phyloP scores from a whole-genome alignment of 345 rosid genomes.

The Salix exigua region DNA sequence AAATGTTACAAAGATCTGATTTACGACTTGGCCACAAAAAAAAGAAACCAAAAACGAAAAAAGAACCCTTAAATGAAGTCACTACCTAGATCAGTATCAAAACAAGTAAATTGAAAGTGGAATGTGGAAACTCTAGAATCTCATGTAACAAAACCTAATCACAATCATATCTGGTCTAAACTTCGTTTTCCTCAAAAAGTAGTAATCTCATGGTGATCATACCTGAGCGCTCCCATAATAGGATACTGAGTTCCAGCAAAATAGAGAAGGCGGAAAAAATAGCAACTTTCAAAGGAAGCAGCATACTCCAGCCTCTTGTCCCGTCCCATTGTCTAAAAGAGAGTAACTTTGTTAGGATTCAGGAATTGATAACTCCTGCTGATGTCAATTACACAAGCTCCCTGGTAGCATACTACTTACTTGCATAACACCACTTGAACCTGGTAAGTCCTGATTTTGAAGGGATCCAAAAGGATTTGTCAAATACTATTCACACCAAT shows the following conservation, averaged over 20 bases:
- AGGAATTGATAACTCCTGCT: constrained; percentile 6
- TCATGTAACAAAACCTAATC: too few species aligned
- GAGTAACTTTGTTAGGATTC: constrained; percentile 6
- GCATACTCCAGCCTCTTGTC: constrained; percentile 87
- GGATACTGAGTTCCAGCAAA: constrained; percentile 94
- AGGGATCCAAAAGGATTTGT: constrained; percentile 1
- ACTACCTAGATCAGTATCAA: too few species aligned
- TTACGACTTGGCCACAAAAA: too few species aligned
- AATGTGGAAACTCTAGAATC: too few species aligned
- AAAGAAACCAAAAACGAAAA: too few species aligned
- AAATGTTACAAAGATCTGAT: too few species aligned
- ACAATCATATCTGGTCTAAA: background rate
- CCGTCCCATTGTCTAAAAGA: constrained; percentile 77
- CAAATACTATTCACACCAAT: background rate
- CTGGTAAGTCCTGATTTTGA: constrained; percentile 72
- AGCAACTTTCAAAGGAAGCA: constrained; percentile 79
- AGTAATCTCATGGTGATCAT: background rate
- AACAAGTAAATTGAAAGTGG: too few species aligned
- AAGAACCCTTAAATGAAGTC: too few species aligned
- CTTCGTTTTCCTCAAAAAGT: background rate
- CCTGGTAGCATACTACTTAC: constrained; percentile 47
- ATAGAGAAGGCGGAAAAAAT: constrained; percentile 81
- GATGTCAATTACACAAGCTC: background rate
- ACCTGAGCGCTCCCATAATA: constrained; percentile 96
- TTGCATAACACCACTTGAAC: constrained; percentile 94